Base-by-base conservation (phyloP, 2,329 filamentous ascomycete genomes). In the Fusarium vanettenii region DNA sequence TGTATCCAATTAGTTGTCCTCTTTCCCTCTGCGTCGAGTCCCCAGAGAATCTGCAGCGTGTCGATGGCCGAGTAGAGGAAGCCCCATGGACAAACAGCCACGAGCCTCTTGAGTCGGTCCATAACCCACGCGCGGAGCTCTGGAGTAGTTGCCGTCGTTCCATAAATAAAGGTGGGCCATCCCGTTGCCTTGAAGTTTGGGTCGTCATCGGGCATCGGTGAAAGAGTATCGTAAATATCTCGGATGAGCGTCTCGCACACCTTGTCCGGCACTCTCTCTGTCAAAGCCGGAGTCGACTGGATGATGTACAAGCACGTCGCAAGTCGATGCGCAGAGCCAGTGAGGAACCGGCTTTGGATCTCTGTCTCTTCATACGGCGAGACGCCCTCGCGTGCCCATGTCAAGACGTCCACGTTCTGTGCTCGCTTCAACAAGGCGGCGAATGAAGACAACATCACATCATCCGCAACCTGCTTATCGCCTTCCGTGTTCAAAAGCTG, bases 151-250 rank as follows among this genome's bases (percentile, higher is more conserved):
- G 84, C 85, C 66, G 89, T 87, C 0, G 88, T 88, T 4, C 88
- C 89, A 5, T 86, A 86, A 25, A 90, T 83, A 66, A 91, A 90
- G 0, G 88, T 85, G 1, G 89, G 88, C 88, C 88, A 90, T 10
- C 86, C 85, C 1, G 88, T 89, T 0, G 86, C 87, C 75, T 90
- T 90, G 82, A 89, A 87, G 16, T 89, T 85, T 3, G 84, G 82
- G 61, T 90, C 87, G 2, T 86, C 82, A 11, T 86, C 82, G 1
- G 85, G 84, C 1, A 90, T 84, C n/a, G 80, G 81, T 1, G 84
- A 83, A 5, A 90, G 81, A 50, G 89, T 85, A 7, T 84, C 67
- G n/a, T 88, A 82, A 11, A 89, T 82, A 31, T 88, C 86, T 7
- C 81, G 73, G 16, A 84, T 85, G 6, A 90, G 79, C 5, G 76